Conservation (phyloP, 352 stramenopile genomes). For the Pythium phragmitis region DNA sequence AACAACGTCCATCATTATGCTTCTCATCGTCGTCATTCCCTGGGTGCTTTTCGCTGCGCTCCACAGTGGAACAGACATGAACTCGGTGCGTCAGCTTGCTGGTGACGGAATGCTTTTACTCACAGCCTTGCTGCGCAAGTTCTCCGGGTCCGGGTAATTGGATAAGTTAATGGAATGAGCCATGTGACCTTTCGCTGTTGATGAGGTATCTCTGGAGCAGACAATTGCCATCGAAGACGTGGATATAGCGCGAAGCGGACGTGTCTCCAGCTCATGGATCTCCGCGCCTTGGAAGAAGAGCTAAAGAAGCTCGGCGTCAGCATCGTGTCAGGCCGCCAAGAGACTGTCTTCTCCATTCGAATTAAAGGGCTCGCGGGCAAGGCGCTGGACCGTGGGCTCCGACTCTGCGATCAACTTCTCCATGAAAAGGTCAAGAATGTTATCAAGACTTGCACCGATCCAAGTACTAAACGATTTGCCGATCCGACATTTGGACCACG, state of each 20-base stretch:
- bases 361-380: constrained; percentile 72
- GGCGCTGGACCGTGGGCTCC: constrained; percentile 50
- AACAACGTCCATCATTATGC: constrained; percentile 21
- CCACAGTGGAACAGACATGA: constrained; percentile 21
- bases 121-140: constrained; percentile 17
- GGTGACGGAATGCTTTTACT: constrained; percentile 21
- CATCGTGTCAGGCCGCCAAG: constrained; percentile 71
- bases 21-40: constrained; percentile 30
- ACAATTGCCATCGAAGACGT: not conserved
- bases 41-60: constrained; percentile 35
- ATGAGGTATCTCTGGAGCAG: constrained; percentile 13
- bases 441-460: constrained; percentile 47
- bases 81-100: constrained; percentile 23
- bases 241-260: not conserved
- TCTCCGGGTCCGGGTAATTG: constrained; percentile 22
- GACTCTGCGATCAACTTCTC: constrained; percentile 66
- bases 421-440: constrained; percentile 74
- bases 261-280: constrained; percentile 30
- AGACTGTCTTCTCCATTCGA: constrained; percentile 74
- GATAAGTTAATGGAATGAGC: constrained; percentile 27
- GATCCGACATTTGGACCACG: constrained; percentile 85
- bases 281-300: constrained; percentile 68
- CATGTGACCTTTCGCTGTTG: constrained; percentile 36
- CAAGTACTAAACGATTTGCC: constrained; percentile 53
- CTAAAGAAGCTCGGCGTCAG: constrained; percentile 77